Evolutionary conservation across 441 rosid genomes (phyloP).

Genomic region (Croton laevigatus): DNA sequence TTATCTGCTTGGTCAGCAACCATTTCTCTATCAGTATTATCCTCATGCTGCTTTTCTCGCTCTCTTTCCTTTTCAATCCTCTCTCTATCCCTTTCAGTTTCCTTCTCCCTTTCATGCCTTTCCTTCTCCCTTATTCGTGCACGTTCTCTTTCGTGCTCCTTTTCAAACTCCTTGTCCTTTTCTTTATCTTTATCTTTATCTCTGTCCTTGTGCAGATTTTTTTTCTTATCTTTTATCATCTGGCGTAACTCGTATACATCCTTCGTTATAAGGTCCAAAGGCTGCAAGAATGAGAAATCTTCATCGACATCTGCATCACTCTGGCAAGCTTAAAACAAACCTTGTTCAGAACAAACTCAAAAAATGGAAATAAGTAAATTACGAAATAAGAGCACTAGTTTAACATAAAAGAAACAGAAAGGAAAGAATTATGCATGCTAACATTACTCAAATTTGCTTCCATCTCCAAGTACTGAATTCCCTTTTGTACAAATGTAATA

Average conservation of each 20-base stretch:
- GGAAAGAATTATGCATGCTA: slow-evolving; percentile 35
- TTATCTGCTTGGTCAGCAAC: slow-evolving; percentile 52
- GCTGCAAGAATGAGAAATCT: slow-evolving; percentile 95
- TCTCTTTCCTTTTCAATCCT: slow-evolving; percentile 50
- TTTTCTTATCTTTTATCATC: slow-evolving; percentile 76
- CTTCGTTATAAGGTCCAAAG: slow-evolving; percentile 92
- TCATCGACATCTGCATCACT: slow-evolving; percentile 78
- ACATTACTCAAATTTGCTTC: slow-evolving; percentile 93
- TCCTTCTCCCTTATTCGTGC: slow-evolving; percentile 53
- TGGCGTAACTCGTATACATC: slow-evolving; percentile 75
- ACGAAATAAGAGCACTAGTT: neutral
- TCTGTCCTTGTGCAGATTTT: slow-evolving; percentile 52
- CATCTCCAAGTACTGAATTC: slow-evolving; percentile 97
- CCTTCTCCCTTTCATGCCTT: slow-evolving; percentile 40
- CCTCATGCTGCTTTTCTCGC: slow-evolving; percentile 59
- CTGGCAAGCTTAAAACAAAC: slow-evolving; percentile 49
- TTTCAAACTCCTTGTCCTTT: slow-evolving; percentile 40
- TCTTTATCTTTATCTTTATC: slow-evolving; percentile 59
- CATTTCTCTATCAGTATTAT: slow-evolving; percentile 47
- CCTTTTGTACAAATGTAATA: slow-evolving; percentile 84
- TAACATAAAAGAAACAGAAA: slow-evolving; percentile 7
- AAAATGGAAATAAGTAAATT: slow-evolving; percentile 10
- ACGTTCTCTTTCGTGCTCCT: slow-evolving; percentile 46
- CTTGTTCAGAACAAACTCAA: slow-evolving; percentile 30
- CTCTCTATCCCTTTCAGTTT: slow-evolving; percentile 42